These are phyloP conservation scores for Eucalyptus dawsonii DNA, from an alignment of 345 rosid genomes.

Conservation along the genomic window DNA sequence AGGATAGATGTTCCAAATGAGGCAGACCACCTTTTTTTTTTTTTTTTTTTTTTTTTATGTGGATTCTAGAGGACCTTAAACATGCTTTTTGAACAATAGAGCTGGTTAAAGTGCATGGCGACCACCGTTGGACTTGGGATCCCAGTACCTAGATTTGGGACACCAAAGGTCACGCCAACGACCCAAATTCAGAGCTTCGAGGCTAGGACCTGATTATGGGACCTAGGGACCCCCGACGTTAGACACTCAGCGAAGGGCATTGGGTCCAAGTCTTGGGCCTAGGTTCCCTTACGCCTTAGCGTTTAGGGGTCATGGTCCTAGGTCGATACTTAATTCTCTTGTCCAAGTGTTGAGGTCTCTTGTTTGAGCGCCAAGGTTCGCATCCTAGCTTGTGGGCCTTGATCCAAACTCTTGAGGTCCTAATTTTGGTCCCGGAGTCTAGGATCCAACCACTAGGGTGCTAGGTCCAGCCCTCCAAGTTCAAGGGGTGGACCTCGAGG, in stretches of 20 bases:
- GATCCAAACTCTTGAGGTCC: not conserved
- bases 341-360: not conserved
- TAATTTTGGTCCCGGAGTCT: not conserved
- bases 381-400: not conserved
- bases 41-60: too few relatives aligned
- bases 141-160: not conserved
- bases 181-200: not conserved
- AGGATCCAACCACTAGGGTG: not conserved
- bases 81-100: not conserved
- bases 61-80: not conserved
- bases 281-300: not conserved
- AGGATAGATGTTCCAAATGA: not conserved
- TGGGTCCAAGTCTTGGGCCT: not conserved
- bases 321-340: too few relatives aligned
- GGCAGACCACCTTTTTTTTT: not conserved
- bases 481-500: too few relatives aligned
- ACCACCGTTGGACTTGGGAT: not conserved
- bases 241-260: not conserved
- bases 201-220: not conserved
- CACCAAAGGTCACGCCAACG: not conserved
- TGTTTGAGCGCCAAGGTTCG: not conserved
- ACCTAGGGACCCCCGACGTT: not conserved
- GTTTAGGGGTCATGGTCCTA: not conserved
- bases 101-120: not conserved
- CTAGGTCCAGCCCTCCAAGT: not conserved